Conservation (phyloP, 1,139 yeast species). For the Spathaspora sp. region DNA sequence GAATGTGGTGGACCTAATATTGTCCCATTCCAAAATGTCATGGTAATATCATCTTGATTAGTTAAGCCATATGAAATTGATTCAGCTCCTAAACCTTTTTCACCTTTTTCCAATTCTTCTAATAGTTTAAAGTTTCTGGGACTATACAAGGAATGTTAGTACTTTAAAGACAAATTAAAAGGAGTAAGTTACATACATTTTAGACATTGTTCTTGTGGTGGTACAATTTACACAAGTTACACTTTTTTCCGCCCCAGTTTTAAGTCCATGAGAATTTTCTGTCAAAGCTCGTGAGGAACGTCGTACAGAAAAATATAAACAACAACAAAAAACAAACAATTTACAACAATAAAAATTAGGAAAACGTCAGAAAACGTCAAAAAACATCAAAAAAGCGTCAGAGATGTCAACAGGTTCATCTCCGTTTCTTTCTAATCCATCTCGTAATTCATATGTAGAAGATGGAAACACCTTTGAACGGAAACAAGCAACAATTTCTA, state of each 20-base stretch:
- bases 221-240: not conserved
- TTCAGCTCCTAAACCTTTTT: constrained; percentile 95
- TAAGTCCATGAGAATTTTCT: not conserved
- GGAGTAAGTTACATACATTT: constrained; percentile 32
- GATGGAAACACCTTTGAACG: constrained; percentile 4
- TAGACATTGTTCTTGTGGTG: constrained; percentile 34
- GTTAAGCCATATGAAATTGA: constrained; percentile 92
- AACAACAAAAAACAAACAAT: not conserved
- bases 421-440: constrained; percentile 19
- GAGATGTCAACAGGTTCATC: constrained; percentile 15
- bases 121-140: constrained; percentile 92
- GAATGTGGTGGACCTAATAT: constrained; percentile 97
- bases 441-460: constrained; percentile 2
- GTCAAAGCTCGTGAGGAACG: not conserved
- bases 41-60: constrained; percentile 83
- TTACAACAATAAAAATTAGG: not conserved
- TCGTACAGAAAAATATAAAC: not conserved
- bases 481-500: constrained; percentile 22
- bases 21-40: constrained; percentile 96
- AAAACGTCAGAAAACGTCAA: not conserved
- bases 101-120: constrained; percentile 97
- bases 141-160: constrained; percentile 29
- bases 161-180: not conserved
- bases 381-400: not conserved
- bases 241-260: not conserved